These are phyloP conservation scores for Kwoniella dendrophila DNA, from an alignment of 768 basidiomycete genomes.

Conservation along the genomic window DNA sequence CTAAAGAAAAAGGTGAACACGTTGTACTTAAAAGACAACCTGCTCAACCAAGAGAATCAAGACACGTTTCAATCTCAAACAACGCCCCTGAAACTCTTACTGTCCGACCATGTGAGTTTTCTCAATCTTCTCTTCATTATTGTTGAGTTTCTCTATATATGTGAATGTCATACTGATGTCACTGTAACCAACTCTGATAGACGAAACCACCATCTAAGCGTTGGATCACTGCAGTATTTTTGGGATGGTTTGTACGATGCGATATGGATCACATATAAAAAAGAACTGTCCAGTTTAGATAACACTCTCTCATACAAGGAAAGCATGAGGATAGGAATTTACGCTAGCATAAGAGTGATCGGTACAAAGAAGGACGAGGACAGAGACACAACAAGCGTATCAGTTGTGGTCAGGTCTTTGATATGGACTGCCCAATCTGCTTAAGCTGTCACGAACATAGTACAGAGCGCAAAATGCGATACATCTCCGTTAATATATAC, in stretches of 20 bases:
- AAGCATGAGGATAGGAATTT: not conserved
- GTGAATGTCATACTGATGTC: not conserved
- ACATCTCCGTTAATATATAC: too few species aligned
- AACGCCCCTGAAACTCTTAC: constrained; percentile 92
- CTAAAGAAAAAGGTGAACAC: constrained; percentile 90
- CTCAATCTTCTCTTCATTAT: not conserved
- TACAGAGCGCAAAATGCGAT: too few species aligned
- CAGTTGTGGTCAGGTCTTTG: too few species aligned
- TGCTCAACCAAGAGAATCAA: constrained; percentile 75
- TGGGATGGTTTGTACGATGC: constrained; percentile 46
- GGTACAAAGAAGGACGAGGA: not conserved
- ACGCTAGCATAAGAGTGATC: not conserved
- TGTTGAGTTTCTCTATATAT: not conserved
- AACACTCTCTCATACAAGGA: not conserved
- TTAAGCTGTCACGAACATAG: too few species aligned
- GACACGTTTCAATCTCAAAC: constrained; percentile 68
- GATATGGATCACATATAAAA: constrained; percentile 38
- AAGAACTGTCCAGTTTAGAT: not conserved
- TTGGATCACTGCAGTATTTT: constrained; percentile 9
- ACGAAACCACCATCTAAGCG: constrained; percentile 92
- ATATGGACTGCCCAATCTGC: too few species aligned
- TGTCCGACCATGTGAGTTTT: constrained; percentile 67
- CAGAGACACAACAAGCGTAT: too few species aligned
- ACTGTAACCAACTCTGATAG: constrained; percentile 18
- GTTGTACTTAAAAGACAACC: constrained; percentile 84